Conservation (phyloP, 768 basidiomycete genomes). For the Clitopilus hobsonii region DNA sequence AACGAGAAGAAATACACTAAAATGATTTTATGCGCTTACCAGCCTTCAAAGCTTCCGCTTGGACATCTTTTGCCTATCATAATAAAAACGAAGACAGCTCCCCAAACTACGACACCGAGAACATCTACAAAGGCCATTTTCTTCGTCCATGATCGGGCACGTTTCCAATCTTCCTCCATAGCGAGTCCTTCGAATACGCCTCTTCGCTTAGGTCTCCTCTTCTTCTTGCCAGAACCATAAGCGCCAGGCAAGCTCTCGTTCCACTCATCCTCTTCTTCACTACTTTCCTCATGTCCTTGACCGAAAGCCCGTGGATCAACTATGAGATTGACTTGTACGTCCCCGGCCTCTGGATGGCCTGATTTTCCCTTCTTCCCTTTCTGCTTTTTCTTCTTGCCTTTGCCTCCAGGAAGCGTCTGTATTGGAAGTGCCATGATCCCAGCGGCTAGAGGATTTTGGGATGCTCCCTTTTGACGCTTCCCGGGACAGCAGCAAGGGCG, state of each 20-base stretch:
- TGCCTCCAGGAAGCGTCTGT: slow-evolving; percentile 41
- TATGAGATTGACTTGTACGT: slow-evolving; percentile 71
- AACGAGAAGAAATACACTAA: background rate
- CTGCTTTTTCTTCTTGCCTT: slow-evolving; percentile 38
- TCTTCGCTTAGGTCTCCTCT: slow-evolving; percentile 33
- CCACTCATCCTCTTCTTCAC: slow-evolving; percentile 32
- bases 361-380: slow-evolving; percentile 31
- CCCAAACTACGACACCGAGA: slow-evolving; percentile 47
- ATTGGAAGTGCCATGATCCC: slow-evolving; percentile 66
- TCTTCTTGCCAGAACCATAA: slow-evolving; percentile 26
- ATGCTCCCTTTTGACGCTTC: slow-evolving; percentile 23
- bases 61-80: slow-evolving; percentile 62
- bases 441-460: slow-evolving; percentile 21
- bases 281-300: slow-evolving; percentile 24
- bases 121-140: slow-evolving; percentile 48
- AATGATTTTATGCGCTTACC: slow-evolving; percentile 44
- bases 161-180: slow-evolving; percentile 61
- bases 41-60: slow-evolving; percentile 55
- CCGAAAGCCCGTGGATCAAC: slow-evolving; percentile 62
- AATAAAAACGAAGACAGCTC: slow-evolving; percentile 53
- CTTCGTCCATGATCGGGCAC: slow-evolving; percentile 49
- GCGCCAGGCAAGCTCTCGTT: slow-evolving; percentile 31
- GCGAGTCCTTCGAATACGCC: slow-evolving; percentile 57
- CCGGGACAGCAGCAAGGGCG: slow-evolving; percentile 51
- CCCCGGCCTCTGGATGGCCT: slow-evolving; percentile 31